These are phyloP conservation scores for Poteriospumella lacustris DNA, from an alignment of 108 stramenopile species.

Conservation along the genomic window DNA sequence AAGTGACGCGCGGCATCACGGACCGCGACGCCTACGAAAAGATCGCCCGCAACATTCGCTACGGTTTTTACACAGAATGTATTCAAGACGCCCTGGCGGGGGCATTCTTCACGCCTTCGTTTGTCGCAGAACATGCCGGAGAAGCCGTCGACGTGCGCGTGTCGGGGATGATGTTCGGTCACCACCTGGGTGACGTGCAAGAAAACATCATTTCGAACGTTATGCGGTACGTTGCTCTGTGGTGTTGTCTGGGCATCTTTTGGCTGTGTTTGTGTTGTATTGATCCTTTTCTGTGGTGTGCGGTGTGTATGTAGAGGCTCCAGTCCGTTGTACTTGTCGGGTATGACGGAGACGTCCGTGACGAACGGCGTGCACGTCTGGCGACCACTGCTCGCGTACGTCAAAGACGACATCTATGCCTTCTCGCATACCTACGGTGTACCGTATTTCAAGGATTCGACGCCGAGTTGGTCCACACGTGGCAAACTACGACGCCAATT, in stretches of 20 bases:
- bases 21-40: conserved; percentile 87
- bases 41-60: conserved; percentile 73
- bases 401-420: conserved; percentile 69
- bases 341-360: conserved; percentile 59
- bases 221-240: no score
- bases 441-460: conserved; percentile 89
- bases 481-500: conserved; percentile 85
- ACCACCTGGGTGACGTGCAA: conserved; percentile 90
- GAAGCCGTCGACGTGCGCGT: not conserved
- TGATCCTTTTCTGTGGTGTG: not conserved
- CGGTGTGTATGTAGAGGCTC: not conserved
- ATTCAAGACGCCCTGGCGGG: not conserved
- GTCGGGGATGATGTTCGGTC: conserved; percentile 83
- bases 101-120: no score
- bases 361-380: conserved; percentile 78
- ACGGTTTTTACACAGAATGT: conserved; percentile 65
- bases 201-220: conserved; percentile 93
- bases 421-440: conserved; percentile 78
- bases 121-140: not conserved
- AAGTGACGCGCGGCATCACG: conserved; percentile 78
- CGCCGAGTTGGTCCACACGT: conserved; percentile 87
- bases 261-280: not conserved
- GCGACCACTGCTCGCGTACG: conserved; percentile 74
- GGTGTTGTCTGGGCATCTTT: no score
- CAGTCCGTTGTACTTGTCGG: conserved; percentile 30